phyloP scores from a whole-genome alignment of 2,329 filamentous ascomycete species.

The Fusarium musae region DNA sequence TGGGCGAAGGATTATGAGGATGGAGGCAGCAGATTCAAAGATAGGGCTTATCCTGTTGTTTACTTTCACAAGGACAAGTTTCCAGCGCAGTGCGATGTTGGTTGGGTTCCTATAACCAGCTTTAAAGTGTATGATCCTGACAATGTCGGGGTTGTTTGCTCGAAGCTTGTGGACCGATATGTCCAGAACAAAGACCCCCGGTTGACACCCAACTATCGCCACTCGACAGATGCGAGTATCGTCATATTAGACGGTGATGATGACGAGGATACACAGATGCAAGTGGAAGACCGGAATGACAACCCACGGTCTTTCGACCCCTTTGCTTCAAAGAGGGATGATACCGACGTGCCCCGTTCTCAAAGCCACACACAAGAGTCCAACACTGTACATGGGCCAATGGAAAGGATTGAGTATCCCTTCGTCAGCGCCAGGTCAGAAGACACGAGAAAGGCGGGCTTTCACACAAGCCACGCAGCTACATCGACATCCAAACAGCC shows the following conservation, averaged over 20 bases:
- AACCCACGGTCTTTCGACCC: too few relatives aligned
- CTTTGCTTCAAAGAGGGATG: not conserved
- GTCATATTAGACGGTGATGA: not conserved
- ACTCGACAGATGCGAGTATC: fast-evolving
- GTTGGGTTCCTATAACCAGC: not conserved
- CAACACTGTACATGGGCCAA: fast-evolving
- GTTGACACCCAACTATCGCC: fast-evolving
- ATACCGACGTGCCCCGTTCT: fast-evolving
- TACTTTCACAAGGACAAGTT: not conserved
- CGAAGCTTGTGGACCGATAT: not conserved
- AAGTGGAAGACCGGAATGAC: too few relatives aligned
- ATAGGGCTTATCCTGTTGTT: not conserved
- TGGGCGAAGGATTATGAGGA: not conserved
- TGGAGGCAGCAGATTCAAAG: fast-evolving
- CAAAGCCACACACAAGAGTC: fast-evolving
- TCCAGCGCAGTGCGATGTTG: fast-evolving
- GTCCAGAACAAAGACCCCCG: not conserved
- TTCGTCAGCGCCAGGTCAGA: not conserved
- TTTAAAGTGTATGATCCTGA: not conserved
- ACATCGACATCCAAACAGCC: fast-evolving
- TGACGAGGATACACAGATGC: not conserved
- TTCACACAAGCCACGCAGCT: too few relatives aligned
- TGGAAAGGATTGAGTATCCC: not conserved
- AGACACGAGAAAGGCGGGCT: fast-evolving
- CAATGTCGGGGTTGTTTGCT: fast-evolving